A percentile compares a stretch with the other conserved stretches of the same genome.
Evolutionary conservation across 148 eudicot genomes (phyloP).

Genomic region (Gaultheria prostrata): DNA sequence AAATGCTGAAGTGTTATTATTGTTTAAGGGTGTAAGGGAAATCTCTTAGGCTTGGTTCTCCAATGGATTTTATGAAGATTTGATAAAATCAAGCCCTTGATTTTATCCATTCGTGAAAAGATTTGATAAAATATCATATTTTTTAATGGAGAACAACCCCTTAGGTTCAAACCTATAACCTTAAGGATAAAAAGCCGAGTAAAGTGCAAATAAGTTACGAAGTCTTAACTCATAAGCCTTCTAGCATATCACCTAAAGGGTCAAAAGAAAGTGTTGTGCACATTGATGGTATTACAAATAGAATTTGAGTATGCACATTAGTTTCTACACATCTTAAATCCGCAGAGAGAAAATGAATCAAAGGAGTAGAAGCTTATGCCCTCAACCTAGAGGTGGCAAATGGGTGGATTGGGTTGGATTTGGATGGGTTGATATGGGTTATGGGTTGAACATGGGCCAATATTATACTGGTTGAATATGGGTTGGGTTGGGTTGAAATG

Average conservation of each 20-base stretch:
- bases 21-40: not conserved
- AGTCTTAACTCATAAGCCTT: not conserved
- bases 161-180: not conserved
- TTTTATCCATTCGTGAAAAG: too few species aligned
- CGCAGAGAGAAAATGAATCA: not conserved
- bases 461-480: too few species aligned
- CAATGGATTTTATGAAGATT: too few species aligned
- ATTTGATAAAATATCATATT: too few species aligned
- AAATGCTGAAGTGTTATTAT: not conserved
- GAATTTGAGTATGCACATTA: not conserved
- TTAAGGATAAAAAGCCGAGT: not conserved
- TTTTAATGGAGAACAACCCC: too few species aligned
- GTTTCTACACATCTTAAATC: slow-evolving; percentile 7
- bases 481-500: too few species aligned
- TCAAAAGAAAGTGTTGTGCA: slow-evolving; percentile 2
- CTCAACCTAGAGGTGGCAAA: too few species aligned
- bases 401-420: too few species aligned
- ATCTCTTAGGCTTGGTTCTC: too few species aligned
- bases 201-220: not conserved
- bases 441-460: too few species aligned
- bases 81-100: too few species aligned
- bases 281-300: not conserved
- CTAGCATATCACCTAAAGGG: not conserved
- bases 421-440: too few species aligned
- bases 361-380: slow-evolving; percentile 10